Base-by-base conservation (phyloP, 2,329 filamentous ascomycete species). In the Kalmusia sp. region DNA sequence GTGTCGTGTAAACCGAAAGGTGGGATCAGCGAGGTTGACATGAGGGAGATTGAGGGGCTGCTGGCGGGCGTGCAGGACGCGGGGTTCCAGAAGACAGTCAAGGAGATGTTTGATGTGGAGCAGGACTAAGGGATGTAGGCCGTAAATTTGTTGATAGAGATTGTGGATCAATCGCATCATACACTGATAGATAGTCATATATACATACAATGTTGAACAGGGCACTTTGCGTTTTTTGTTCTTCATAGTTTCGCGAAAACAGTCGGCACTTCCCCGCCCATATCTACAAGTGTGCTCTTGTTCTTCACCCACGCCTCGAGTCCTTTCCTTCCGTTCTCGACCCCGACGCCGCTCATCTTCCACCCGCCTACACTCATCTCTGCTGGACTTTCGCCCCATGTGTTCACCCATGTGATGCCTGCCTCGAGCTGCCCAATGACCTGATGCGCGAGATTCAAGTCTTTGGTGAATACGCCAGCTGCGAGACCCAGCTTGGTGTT, bases 291-390 rank as follows among this genome's bases (percentile, higher is more conserved):
- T 1, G 91, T 96, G 75, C 91, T 96, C 81, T 95, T 96, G 64
- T 93, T 95, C 76, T 86, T 82, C 47, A 92, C 84, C 88, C 92
- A 96, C 3, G 90, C 88, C 73, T 90, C 87, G 49, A 96, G 81
- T 0, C 92, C 92, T 65, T 84, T 85, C 53, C 86, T 81, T 3
- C 92, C 92, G 72, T 96, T 96, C 80, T 96, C 92, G 1, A 96
- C 87, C 0, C 92, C 92, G 8, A 96, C 77, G 28, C 92, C 92
- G 70, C 91, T 96, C 82, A 90, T 83, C 80, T 96, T 96, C 92
- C 92, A 96, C 0, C 92, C 92, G 8, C 92, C 92, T 0, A 96
- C 92, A 2, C 89, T 89, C 92, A 96, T 96, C 79, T 96, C 92
- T 0, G 92, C 91, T 0, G 92, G 92, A 43, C 84, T 88, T 78